Percentiles rank a stretch among this genome's conserved stretches.
Conservation (phyloP, 129 eudicot species). For the Lonicera japonica region DNA sequence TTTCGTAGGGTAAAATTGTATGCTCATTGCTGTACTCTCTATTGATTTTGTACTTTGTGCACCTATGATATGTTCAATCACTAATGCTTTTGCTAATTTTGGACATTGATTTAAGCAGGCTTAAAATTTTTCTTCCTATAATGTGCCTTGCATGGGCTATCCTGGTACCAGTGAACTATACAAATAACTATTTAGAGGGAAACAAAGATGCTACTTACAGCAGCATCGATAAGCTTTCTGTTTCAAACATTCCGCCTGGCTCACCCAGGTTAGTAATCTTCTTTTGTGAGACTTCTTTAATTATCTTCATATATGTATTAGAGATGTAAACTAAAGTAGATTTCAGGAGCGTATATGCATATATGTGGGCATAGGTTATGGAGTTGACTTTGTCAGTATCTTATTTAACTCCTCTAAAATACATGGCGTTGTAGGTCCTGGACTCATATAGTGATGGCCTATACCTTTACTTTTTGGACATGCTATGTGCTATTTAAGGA, state of each 20-base stretch:
- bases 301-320: neutral
- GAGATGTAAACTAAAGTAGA: neutral
- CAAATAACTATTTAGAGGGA: conserved; percentile 53
- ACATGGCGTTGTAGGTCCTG: conserved; percentile 52
- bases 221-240: conserved; percentile 80
- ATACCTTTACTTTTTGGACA: conserved; percentile 89
- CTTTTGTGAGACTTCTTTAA: neutral
- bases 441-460: conserved; percentile 80
- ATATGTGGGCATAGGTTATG: neutral
- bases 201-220: conserved; percentile 36
- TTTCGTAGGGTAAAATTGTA: too few species aligned
- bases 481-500: conserved; percentile 64
- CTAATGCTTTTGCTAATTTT: neutral
- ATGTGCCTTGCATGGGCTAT: conserved; percentile 64
- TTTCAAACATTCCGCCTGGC: conserved; percentile 73
- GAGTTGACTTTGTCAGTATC: neutral
- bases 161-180: conserved; percentile 84
- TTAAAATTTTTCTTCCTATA: conserved; percentile 85
- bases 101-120: conserved; percentile 41
- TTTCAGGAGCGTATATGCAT: neutral
- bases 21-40: neutral
- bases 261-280: conserved; percentile 58
- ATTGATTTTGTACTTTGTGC: neutral
- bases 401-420: neutral
- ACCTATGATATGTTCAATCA: neutral